phyloP scores from a whole-genome alignment of 371 early-diverging fungal species.

The Ordospora colligata region DNA sequence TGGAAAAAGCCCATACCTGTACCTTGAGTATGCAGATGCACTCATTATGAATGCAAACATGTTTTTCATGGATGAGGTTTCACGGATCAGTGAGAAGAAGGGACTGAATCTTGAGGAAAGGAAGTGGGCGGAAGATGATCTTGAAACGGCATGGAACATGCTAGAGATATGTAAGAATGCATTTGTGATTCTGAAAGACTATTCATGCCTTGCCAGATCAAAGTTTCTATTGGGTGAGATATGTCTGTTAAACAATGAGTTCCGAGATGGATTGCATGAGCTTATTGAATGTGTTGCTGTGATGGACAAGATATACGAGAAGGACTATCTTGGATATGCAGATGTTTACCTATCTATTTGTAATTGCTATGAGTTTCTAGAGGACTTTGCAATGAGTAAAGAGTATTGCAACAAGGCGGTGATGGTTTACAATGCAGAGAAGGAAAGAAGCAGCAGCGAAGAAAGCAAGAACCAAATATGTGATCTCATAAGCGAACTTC shows the following conservation, averaged over 20 bases:
- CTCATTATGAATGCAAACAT: slow-evolving; percentile 40
- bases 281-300: slow-evolving; percentile 22
- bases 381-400: slow-evolving; percentile 10
- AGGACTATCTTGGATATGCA: neutral
- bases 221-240: slow-evolving; percentile 53
- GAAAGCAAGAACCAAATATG: slow-evolving; percentile 12
- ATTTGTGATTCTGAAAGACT: slow-evolving; percentile 41
- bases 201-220: slow-evolving; percentile 19
- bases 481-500: neutral
- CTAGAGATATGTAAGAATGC: slow-evolving; percentile 48
- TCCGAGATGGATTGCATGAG: slow-evolving; percentile 37
- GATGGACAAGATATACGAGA: slow-evolving; percentile 12
- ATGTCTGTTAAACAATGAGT: slow-evolving; percentile 53
- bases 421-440: neutral
- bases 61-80: slow-evolving; percentile 29
- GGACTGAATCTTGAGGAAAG: slow-evolving; percentile 25
- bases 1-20: slow-evolving; percentile 32
- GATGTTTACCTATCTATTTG: slow-evolving; percentile 22
- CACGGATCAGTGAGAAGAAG: neutral
- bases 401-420: slow-evolving; percentile 2
- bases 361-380: slow-evolving; percentile 31
- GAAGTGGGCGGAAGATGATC: slow-evolving; percentile 51
- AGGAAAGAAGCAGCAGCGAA: neutral
- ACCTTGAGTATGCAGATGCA: slow-evolving; percentile 56
- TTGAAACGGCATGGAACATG: slow-evolving; percentile 57